Evolutionary conservation across 2,329 filamentous ascomycete species (phyloP), one percentile per base, ranked within the genome.

Genomic region (Cucurbitaria berberidis): DNA sequence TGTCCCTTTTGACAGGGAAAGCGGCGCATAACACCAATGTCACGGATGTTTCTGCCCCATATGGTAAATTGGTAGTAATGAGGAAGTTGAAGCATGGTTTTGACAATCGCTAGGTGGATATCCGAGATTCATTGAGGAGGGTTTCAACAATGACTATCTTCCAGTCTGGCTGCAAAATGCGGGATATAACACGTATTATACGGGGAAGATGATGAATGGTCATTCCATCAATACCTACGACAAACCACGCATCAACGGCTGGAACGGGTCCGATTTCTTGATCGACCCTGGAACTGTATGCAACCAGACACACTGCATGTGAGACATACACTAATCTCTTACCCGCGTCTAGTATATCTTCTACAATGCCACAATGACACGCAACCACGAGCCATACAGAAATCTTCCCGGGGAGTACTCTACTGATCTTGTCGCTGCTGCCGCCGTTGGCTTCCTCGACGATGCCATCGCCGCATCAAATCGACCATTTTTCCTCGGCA

Each of bases 21-120:
- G 81, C 84, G 6, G 85, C 87, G 0, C 88, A 90, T 61, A 89
- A 89, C 59, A 89, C 86, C 0, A 90, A 90, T 59, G 85, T 90
- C 1, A 90, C 88, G 0, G 80, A 83, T 63, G 79, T 84, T 1
- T 70, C 68, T 26, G 77, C 84, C 42, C 83, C 82, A 10, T 83
- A 83, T 53, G 82, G 80, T 80, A 72, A 53, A 70, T 44, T 19
- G 15, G 3, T 7, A 19, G 2, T 2, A 46, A 16, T 18, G 18
- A 15, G 27, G 22, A 34, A 18, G 8, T 10, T n/a, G n/a, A 29
- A 64, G 65, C 0, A 10, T 4, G 19, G 21, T 38, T 1, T 34
- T 42, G 4, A 46, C 18, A 21, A 6, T 30, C 24, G 3, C 2
- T 16, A 76, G 81, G 83, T 18, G 83, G 84, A 3, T 91, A 86